These are phyloP conservation scores for Pholiota molesta DNA, from an alignment of 768 basidiomycete genomes.

Conservation along the genomic window DNA sequence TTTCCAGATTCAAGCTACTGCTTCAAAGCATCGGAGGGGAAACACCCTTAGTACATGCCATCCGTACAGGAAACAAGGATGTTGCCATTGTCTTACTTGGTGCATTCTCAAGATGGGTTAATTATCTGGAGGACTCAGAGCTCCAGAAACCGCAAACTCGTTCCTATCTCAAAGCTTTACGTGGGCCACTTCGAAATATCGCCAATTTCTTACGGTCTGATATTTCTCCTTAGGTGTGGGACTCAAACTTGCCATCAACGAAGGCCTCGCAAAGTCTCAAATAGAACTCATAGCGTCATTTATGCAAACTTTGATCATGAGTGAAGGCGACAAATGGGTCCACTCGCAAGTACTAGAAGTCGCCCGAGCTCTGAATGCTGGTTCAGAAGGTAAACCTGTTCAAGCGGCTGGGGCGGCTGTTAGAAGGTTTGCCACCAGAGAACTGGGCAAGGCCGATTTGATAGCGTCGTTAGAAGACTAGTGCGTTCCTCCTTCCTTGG, in stretches of 20 bases:
- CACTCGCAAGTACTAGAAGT: slow-evolving; percentile 67
- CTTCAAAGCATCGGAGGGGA: slow-evolving; percentile 84
- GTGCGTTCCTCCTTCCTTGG: slow-evolving; percentile 45
- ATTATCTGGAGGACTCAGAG: slow-evolving; percentile 83
- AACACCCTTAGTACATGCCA: slow-evolving; percentile 90
- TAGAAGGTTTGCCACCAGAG: slow-evolving; percentile 83
- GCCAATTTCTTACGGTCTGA: slow-evolving; percentile 2
- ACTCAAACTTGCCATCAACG: slow-evolving; percentile 91
- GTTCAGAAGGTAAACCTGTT: slow-evolving; percentile 75
- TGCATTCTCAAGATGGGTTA: slow-evolving; percentile 91
- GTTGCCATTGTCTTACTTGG: slow-evolving; percentile 88
- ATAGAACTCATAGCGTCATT: slow-evolving; percentile 90
- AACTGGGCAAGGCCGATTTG: slow-evolving; percentile 74
- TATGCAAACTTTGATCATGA: slow-evolving; percentile 94
- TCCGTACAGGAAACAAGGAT: slow-evolving; percentile 82
- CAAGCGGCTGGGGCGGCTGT: slow-evolving; percentile 74
- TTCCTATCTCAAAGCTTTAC: slow-evolving; percentile 73
- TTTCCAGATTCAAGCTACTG: slow-evolving; percentile 53
- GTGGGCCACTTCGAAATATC: slow-evolving; percentile 44
- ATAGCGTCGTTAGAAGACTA: slow-evolving; percentile 91
- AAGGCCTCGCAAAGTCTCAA: slow-evolving; percentile 79
- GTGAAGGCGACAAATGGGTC: slow-evolving; percentile 94
- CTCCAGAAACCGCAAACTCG: slow-evolving; percentile 71
- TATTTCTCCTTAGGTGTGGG: slow-evolving; percentile 56
- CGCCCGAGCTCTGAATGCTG: slow-evolving; percentile 68